Evolutionary conservation across 768 basidiomycete species (phyloP).

Genomic region (Amanita jacksonii): DNA sequence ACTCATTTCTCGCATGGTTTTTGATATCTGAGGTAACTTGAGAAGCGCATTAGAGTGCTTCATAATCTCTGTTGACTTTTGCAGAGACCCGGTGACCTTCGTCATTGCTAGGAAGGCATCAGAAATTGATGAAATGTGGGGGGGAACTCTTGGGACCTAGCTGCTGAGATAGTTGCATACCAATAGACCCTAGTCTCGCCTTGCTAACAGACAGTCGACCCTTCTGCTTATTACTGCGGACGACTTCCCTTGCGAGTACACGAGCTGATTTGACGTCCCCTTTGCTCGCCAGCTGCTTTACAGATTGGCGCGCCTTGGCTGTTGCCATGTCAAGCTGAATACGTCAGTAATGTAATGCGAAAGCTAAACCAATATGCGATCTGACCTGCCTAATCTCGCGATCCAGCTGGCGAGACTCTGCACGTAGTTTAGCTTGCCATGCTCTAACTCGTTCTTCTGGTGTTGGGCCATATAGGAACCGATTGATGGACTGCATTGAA

Average conservation of each 20-base stretch:
- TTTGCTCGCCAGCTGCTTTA: conserved; percentile 85
- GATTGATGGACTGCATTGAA: conserved; percentile 78
- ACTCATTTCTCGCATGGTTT: conserved; percentile 93
- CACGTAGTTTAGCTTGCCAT: conserved; percentile 85
- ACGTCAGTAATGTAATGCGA: conserved; percentile 1
- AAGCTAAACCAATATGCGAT: conserved; percentile 9
- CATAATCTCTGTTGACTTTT: conserved; percentile 99
- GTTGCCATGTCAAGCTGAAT: conserved; percentile 74
- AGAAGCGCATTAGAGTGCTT: conserved; percentile 90
- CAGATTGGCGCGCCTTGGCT: conserved; percentile 65
- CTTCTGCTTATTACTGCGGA: conserved; percentile 90
- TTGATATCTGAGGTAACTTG: conserved; percentile 86
- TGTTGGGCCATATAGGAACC: conserved; percentile 93
- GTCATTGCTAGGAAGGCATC: conserved; percentile 58
- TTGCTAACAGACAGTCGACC: conserved; percentile 88
- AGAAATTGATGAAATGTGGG: not conserved
- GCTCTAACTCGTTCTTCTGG: conserved; percentile 87
- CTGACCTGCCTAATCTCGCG: conserved; percentile 94
- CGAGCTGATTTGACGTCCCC: conserved; percentile 90
- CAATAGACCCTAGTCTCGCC: conserved; percentile 85
- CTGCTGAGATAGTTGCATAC: conserved; percentile 84
- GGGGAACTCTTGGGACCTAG: conserved; percentile 51
- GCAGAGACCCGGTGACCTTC: conserved; percentile 95
- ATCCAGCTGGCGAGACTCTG: conserved; percentile 77
- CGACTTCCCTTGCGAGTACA: conserved; percentile 89